A percentile compares a stretch with the other conserved stretches of the same genome.
Conservation (phyloP, 2,329 filamentous ascomycete species). For the Grosmannia clavigera region DNA sequence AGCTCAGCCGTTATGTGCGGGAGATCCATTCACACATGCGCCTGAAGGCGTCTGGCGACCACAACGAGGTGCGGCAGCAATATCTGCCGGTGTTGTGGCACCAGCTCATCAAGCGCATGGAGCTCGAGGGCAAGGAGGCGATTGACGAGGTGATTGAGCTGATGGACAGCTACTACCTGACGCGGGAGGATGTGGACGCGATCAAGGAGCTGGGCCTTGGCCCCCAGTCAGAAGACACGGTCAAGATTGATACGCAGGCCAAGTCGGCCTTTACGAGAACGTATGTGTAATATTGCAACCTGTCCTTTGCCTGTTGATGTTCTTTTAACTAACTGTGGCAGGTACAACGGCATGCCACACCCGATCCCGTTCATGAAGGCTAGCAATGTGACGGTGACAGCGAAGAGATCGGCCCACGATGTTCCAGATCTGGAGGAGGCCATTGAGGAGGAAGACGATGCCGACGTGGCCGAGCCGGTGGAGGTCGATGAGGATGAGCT, state of each 20-base stretch:
- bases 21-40: conserved; percentile 98
- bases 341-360: conserved; percentile 77
- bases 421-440: conserved; percentile 93
- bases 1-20: conserved; percentile 68
- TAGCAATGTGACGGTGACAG: conserved; percentile 52
- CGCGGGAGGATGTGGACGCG: conserved; percentile 86
- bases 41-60: conserved; percentile 75
- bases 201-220: conserved; percentile 87
- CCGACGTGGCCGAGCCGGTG: conserved; percentile 45
- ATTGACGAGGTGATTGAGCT: conserved; percentile 77
- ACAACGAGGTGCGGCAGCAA: conserved; percentile 87
- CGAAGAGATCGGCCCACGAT: conserved; percentile 60
- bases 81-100: conserved; percentile 86
- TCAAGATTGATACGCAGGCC: conserved; percentile 72
- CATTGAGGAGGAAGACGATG: conserved; percentile 84
- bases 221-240: conserved; percentile 59
- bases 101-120: conserved; percentile 60
- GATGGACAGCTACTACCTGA: conserved; percentile 96
- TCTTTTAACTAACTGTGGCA: conserved; percentile 21
- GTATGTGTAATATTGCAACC: conserved; percentile 27
- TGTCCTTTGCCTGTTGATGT: not conserved
- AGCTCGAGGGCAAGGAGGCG: conserved; percentile 67
- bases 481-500: conserved; percentile 62
- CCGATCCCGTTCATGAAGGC: conserved; percentile 96
- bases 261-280: conserved; percentile 82